Evolutionary conservation across 805 yeast genomes (phyloP).

Genomic region (Schwanniomyces occidentalis): DNA sequence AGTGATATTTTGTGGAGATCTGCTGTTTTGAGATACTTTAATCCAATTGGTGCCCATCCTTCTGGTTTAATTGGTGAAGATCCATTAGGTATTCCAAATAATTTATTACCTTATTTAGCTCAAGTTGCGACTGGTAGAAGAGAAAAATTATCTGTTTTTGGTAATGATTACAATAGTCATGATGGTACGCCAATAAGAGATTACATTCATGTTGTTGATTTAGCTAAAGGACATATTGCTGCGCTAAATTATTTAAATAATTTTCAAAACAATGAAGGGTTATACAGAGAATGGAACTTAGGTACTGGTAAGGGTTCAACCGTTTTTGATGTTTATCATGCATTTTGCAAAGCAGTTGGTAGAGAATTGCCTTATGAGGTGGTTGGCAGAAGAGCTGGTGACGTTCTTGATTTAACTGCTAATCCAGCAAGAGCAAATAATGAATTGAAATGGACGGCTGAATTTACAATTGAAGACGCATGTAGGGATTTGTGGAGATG

Average conservation of each 20-base stretch:
- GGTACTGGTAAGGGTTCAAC: constrained; percentile 84
- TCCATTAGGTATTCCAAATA: constrained; percentile 76
- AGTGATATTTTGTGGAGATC: constrained; percentile 48
- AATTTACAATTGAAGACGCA: constrained; percentile 57
- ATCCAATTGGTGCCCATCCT: constrained; percentile 86
- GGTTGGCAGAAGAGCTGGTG: constrained; percentile 71
- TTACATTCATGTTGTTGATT: constrained; percentile 78
- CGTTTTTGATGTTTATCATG: constrained; percentile 67
- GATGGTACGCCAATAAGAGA: constrained; percentile 85
- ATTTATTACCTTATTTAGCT: constrained; percentile 71
- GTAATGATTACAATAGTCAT: constrained; percentile 66
- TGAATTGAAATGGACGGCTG: constrained; percentile 67
- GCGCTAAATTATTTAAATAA: constrained; percentile 58
- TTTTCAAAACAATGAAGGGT: constrained; percentile 38
- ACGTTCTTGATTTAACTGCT: constrained; percentile 74
- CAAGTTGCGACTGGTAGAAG: constrained; percentile 77
- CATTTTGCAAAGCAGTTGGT: constrained; percentile 67
- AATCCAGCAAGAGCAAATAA: constrained; percentile 62
- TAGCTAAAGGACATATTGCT: constrained; percentile 75
- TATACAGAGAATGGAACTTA: constrained; percentile 76
- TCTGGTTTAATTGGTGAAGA: constrained; percentile 81
- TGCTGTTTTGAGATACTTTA: constrained; percentile 75
- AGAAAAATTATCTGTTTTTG: constrained; percentile 66
- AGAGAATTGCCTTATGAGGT: constrained; percentile 62
- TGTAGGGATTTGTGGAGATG: constrained; percentile 78